These are phyloP conservation scores for Mucor racemosus DNA, from an alignment of 371 early-diverging fungal species.

Conservation along the genomic window DNA sequence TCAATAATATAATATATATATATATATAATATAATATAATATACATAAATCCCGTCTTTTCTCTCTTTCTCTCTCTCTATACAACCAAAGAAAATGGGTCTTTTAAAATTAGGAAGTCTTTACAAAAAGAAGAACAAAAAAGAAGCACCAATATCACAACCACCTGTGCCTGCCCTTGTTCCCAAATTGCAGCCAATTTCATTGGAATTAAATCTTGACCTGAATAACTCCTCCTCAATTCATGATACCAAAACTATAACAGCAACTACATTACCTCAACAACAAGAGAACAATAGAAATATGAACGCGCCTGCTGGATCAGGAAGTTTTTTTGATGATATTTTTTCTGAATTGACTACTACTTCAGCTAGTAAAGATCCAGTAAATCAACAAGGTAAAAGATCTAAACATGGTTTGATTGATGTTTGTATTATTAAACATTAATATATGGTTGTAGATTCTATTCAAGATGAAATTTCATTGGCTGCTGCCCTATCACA, in stretches of 20 bases:
- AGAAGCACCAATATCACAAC: conserved; percentile 3
- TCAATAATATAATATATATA: neutral
- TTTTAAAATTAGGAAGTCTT: conserved; percentile 36
- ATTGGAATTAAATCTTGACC: conserved; percentile 31
- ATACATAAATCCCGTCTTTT: conserved; percentile 1
- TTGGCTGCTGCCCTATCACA: conserved; percentile 47
- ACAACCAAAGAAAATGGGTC: conserved; percentile 24
- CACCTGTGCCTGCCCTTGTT: conserved; percentile 18
- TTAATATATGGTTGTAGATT: neutral
- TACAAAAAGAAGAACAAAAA: conserved; percentile 33
- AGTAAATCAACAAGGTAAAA: conserved; percentile 17
- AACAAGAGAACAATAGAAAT: conserved; percentile 10
- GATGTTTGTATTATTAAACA: neutral
- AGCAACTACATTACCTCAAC: neutral
- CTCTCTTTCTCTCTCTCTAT: conserved; percentile 14
- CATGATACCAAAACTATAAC: conserved; percentile 6
- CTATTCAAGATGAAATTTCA: conserved; percentile 32
- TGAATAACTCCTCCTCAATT: conserved; percentile 13
- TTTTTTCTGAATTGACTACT: conserved; percentile 40
- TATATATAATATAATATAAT: neutral
- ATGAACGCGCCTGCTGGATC: conserved; percentile 27
- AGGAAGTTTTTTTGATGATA: conserved; percentile 46
- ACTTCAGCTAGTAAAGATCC: neutral
- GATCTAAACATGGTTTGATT: neutral
- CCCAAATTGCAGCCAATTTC: conserved; percentile 29